Evolutionary conservation across 148 eudicot genomes (phyloP), one percentile per base, ranked within the genome.

Genomic region (Vaccinium vitisidaea): DNA sequence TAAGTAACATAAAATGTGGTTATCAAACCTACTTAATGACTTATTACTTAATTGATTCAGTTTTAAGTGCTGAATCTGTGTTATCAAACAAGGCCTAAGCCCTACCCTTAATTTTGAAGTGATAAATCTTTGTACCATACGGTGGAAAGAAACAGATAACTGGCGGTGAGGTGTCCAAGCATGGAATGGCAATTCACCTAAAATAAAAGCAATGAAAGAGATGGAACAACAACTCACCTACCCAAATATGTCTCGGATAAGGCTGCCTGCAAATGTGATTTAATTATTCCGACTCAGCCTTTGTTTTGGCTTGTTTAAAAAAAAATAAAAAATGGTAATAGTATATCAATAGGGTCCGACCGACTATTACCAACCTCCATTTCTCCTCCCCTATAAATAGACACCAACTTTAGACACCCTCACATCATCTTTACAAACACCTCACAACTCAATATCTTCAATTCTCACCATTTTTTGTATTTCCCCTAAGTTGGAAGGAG

Each of bases 351-450:
- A 6, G 23, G 10, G 30, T 10, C 32, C 14, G 30, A 23, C 71
- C 71, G 1, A 65, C 71, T 10, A 23, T 23, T 10, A 23, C 12
- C 71, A 65, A 65, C 30, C 71, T 21, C 67, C 67, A 59, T 59
- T 59, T 59, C 67, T 65, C 71, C 71, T 23, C 30, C 71, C 71
- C 71, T 65, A 65, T 65, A 65, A 65, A 65, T 65, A 27, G 10
- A 65, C 4, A n/a, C 70, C 70, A 63, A n/a, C 30, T 23, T 65
- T n/a, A n/a, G 14, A 2, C 32, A 65, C 71, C 71, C 32, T n/a
- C 11, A 0, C 25, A 61, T 19, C 3, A 61, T 21, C 67, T 23
- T 23, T 23, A 65, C 30, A 23, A 11, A 10, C 25, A n/a, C 71
- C 21, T 3, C 71, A 2, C 30, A 19, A 52, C 2, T 52, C 23